Conservation (phyloP, 2,329 filamentous ascomycete genomes). For the Trichoderma koningiopsis region DNA sequence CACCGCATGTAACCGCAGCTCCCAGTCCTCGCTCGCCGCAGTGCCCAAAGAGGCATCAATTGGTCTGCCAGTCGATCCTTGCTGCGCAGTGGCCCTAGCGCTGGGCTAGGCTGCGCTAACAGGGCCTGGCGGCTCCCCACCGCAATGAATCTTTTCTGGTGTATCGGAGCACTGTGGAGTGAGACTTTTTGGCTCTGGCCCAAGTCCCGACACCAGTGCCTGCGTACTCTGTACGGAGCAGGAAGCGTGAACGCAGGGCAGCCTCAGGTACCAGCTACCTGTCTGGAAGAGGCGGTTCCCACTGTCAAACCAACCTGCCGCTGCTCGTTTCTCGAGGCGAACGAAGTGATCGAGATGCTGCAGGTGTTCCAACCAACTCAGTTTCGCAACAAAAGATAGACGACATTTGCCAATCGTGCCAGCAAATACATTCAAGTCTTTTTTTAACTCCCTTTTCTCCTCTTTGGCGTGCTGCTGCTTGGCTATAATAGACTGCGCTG, state of each 20-base stretch:
- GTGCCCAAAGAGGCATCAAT: slow-evolving; percentile 15
- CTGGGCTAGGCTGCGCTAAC: slow-evolving; percentile 15
- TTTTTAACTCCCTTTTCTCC: neutral
- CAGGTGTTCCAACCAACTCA: slow-evolving; percentile 17
- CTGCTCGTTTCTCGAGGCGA: neutral
- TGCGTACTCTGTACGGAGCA: slow-evolving; percentile 16
- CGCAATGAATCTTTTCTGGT: slow-evolving; percentile 14
- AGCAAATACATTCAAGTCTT: neutral
- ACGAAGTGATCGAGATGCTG: slow-evolving; percentile 13
- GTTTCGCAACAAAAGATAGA: slow-evolving; percentile 1
- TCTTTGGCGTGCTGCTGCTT: neutral
- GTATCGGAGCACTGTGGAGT: slow-evolving; percentile 24
- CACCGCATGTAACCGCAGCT: slow-evolving; percentile 16
- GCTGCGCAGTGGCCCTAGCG: slow-evolving; percentile 7
- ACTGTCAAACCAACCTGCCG: slow-evolving; percentile 9
- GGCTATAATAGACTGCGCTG: slow-evolving; percentile 23
- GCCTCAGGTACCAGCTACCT: neutral
- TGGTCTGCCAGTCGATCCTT: slow-evolving; percentile 3
- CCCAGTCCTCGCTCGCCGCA: neutral
- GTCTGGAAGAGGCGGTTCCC: neutral
- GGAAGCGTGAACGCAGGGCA: neutral
- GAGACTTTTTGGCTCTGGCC: slow-evolving; percentile 14
- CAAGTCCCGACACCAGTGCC: slow-evolving; percentile 21
- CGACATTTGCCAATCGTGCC: neutral
- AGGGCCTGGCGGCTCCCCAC: slow-evolving; percentile 24